Evolutionary conservation across 495 filamentous ascomycete species (phyloP).

Genomic region (Penicillium turbatum): DNA sequence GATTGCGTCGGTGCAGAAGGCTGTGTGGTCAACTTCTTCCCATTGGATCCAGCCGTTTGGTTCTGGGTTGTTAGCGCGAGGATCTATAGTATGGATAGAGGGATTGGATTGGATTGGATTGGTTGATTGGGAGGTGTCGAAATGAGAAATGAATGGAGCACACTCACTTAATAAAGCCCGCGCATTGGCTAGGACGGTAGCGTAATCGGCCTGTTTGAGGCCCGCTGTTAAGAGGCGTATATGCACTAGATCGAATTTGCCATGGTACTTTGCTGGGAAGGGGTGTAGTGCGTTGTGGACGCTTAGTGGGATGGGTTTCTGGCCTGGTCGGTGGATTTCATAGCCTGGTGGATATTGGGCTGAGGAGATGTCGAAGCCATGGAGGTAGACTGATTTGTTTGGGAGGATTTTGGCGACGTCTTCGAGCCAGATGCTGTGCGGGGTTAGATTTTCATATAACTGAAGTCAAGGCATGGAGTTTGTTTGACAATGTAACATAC

Average conservation of each 20-base stretch:
- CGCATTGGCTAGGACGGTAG: slow-evolving; percentile 20
- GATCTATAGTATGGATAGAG: no score
- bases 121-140: background rate
- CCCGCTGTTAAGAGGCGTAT: slow-evolving; percentile 29
- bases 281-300: slow-evolving; percentile 31
- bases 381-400: slow-evolving; percentile 15
- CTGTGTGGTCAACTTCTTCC: slow-evolving; percentile 29
- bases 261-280: slow-evolving; percentile 26
- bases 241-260: slow-evolving; percentile 36
- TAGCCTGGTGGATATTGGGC: slow-evolving; percentile 24
- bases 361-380: slow-evolving; percentile 38
- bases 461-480: no score
- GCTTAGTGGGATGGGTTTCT: slow-evolving; percentile 10
- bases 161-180: slow-evolving; percentile 32
- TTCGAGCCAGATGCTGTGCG: slow-evolving; percentile 26
- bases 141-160: background rate
- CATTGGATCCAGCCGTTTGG: slow-evolving; percentile 37
- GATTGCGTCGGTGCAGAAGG: slow-evolving; percentile 14
- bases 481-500: no score
- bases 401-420: slow-evolving; percentile 15
- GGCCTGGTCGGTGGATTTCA: slow-evolving; percentile 1
- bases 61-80: slow-evolving; percentile 18
- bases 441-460: background rate
- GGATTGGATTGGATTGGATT: no score
- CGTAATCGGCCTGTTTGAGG: slow-evolving; percentile 22